Base-by-base conservation (phyloP, 108 stramenopile genomes). In the Chaetoceros muelleri region DNA sequence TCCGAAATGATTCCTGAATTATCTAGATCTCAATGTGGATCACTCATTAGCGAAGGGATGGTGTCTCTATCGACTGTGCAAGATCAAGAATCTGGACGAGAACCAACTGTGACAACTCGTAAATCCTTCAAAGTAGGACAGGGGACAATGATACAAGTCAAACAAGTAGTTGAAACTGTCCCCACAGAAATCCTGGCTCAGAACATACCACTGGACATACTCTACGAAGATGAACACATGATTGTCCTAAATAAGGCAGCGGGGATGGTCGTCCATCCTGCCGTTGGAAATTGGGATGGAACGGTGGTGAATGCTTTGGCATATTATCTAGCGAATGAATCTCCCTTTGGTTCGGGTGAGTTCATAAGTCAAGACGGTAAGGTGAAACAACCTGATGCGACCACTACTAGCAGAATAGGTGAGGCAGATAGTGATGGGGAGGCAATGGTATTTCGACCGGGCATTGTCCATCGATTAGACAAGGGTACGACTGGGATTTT, bases 201-300 rank as follows among this genome's bases (percentile, higher is more conserved):
- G 64, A 70, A 93, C 30, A 34, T 93, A 30, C 78, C 87, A 1
- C 62, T 97, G 31, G 70, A 87, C 44, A 81, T 97, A 47, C 22
- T 95, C 28, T 95, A 73, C 55, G 96, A 97, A 62, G 96, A 97
- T 64, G 87, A 91, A 46, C 76, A 92, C 61, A 84, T 94, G 73
- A 78, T 95, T 62, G 94, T 88, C 3, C 51, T 95, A 20, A 92
- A 90, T 62, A 97, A 97, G 68, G 76, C 83, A 24, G 91, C 91
- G 18, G 91, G 86, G 30, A 95, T 97, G 89, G 96, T 97, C 1
- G 95, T 96, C 0, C 96, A 97, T 63, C 96, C 96, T 25, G 96
- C 95, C n/a, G 88, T 91, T 18, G 96, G 96, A n/a, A 90, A 90
- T 57, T 90, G 94, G 87, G 85, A 89, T 60, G 90, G 87, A 44